phyloP scores from a whole-genome alignment of 148 eudicot species.

The Rhododendron williamsianum region DNA sequence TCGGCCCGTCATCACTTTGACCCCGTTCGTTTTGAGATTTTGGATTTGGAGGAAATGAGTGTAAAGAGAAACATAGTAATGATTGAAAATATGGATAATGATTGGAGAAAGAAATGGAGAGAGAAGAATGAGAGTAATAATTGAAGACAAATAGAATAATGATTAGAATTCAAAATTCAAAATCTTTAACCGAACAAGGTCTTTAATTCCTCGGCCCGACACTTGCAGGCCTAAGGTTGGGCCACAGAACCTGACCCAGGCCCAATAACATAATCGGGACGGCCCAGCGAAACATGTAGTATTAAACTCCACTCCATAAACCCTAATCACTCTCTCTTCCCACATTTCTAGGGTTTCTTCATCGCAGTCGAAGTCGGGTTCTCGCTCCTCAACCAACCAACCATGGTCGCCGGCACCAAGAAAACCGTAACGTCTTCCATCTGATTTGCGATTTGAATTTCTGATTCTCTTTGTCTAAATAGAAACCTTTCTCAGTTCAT shows the following conservation, averaged over 20 bases:
- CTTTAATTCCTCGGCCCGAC: background rate
- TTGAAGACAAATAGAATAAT: too few species aligned
- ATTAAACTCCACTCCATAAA: background rate
- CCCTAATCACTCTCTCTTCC: background rate
- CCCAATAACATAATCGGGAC: background rate
- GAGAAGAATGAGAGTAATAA: too few species aligned
- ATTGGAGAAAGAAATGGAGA: too few species aligned
- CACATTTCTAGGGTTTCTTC: slow-evolving; percentile 1
- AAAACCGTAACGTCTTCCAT: slow-evolving; percentile 32
- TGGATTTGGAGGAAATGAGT: too few species aligned
- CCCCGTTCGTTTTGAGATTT: too few species aligned
- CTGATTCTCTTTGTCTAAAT: background rate
- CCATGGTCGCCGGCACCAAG: slow-evolving; percentile 47
- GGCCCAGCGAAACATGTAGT: background rate
- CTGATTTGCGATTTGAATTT: background rate
- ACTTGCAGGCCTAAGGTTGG: background rate
- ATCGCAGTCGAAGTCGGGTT: slow-evolving; percentile 9
- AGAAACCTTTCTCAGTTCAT: background rate
- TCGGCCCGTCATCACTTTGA: background rate
- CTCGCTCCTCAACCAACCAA: background rate
- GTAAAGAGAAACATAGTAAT: too few species aligned
- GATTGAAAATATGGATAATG: too few species aligned
- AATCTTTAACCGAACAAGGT: too few species aligned
- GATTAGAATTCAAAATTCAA: too few species aligned
- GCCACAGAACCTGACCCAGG: background rate